Evolutionary conservation across 2,329 filamentous ascomycete genomes (phyloP).

Genomic region (Talaromyces sp.): DNA sequence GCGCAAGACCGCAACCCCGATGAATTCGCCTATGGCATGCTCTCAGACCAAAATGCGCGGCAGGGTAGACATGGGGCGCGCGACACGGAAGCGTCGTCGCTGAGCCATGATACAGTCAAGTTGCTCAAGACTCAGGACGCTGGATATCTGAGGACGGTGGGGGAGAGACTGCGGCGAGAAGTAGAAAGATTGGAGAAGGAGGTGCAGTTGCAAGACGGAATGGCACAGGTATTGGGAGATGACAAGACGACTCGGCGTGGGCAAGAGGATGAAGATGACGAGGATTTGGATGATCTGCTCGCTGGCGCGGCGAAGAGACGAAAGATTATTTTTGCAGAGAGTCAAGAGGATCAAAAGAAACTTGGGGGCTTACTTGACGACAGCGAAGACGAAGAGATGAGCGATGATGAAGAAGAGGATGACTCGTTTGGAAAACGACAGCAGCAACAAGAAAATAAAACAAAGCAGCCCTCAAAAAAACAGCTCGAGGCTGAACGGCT

Average conservation of each 20-base stretch:
- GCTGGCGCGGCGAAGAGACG: constrained; percentile 17
- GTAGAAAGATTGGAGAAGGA: constrained; percentile 47
- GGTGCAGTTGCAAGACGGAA: constrained; percentile 36
- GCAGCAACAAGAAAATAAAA: constrained; percentile 18
- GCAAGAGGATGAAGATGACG: constrained; percentile 20
- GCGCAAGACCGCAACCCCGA: constrained; percentile 60
- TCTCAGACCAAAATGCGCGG: constrained; percentile 43
- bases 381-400: constrained; percentile 17
- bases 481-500: constrained; percentile 40
- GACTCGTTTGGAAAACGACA: constrained; percentile 17
- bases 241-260: background rate
- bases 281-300: constrained; percentile 14
- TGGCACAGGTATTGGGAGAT: constrained; percentile 24
- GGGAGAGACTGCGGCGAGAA: constrained; percentile 53
- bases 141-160: constrained; percentile 56
- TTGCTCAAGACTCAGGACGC: constrained; percentile 63
- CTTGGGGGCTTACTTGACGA: constrained; percentile 16
- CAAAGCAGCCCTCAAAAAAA: constrained; percentile 36
- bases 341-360: constrained; percentile 29
- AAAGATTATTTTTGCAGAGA: constrained; percentile 37
- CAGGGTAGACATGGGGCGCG: constrained; percentile 42
- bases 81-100: constrained; percentile 34
- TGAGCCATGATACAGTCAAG: constrained; percentile 56
- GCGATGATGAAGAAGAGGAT: constrained; percentile 20
- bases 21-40: constrained; percentile 64